Conservation (phyloP, 768 basidiomycete species). For the Leccinum uliginosum region DNA sequence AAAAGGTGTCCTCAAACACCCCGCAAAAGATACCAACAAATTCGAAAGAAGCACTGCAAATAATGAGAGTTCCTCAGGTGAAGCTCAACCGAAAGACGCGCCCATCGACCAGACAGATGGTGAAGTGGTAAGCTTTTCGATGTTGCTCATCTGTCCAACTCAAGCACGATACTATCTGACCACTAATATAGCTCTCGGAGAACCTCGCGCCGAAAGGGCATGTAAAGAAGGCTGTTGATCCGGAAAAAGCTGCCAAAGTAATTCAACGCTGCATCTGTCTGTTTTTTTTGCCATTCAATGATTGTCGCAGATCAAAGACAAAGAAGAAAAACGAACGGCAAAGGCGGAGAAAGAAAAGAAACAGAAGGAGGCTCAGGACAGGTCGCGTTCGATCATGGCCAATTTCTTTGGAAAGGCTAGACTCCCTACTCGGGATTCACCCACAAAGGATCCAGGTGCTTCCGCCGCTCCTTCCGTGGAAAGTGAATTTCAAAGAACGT, state of each 20-base stretch:
- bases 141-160: background rate
- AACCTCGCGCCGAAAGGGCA: conserved; percentile 33
- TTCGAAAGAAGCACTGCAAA: conserved; percentile 3
- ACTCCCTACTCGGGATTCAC: conserved; percentile 20
- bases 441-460: conserved; percentile 25
- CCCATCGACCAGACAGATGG: conserved; percentile 36
- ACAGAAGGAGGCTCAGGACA: conserved; percentile 63
- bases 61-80: conserved; percentile 9
- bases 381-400: conserved; percentile 70
- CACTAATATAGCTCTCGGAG: conserved; percentile 15
- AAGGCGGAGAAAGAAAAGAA: conserved; percentile 71
- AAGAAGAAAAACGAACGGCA: conserved; percentile 60
- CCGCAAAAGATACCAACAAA: conserved; percentile 32
- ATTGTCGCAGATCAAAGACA: conserved; percentile 57
- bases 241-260: conserved; percentile 44
- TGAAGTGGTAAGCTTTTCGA: conserved; percentile 31
- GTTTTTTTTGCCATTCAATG: conserved; percentile 3
- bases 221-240: conserved; percentile 49
- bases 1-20: conserved; percentile 36
- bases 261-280: background rate
- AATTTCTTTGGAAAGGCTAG: conserved; percentile 74
- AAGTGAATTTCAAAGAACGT: conserved; percentile 69
- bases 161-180: background rate
- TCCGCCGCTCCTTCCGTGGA: conserved; percentile 34
- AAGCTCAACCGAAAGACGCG: conserved; percentile 27